These are phyloP conservation scores for Aspergillus brasiliensis DNA, from an alignment of 2,329 filamentous ascomycete genomes.

Conservation along the genomic window DNA sequence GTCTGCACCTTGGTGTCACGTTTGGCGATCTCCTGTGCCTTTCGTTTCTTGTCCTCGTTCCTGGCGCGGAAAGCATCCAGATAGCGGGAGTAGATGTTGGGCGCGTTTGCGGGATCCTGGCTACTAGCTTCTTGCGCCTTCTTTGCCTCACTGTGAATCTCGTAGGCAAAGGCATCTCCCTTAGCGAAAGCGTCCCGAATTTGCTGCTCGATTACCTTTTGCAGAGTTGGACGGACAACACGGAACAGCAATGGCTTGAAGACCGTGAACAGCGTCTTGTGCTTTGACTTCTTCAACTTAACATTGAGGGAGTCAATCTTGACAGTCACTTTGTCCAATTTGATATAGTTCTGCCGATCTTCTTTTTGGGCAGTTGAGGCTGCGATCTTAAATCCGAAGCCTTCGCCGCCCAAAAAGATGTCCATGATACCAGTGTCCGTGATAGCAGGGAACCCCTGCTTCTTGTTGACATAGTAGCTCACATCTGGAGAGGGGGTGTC, in stretches of 20 bases:
- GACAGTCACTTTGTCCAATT: constrained; percentile 85
- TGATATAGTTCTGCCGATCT: constrained; percentile 85
- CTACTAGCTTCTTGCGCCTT: constrained; percentile 67
- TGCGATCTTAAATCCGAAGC: constrained; percentile 89
- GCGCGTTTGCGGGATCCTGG: constrained; percentile 69
- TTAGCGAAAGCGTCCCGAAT: constrained; percentile 81
- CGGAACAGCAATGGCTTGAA: constrained; percentile 87
- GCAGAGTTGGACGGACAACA: constrained; percentile 77
- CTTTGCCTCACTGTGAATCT: constrained; percentile 81
- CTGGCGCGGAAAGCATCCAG: constrained; percentile 72
- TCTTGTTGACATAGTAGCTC: constrained; percentile 92
- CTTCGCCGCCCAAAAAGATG: constrained; percentile 81
- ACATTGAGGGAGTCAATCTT: constrained; percentile 80
- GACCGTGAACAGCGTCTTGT: constrained; percentile 84
- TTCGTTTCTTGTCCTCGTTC: constrained; percentile 73
- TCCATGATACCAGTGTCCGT: constrained; percentile 88
- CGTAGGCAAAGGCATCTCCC: constrained; percentile 71
- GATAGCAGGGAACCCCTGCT: constrained; percentile 86
- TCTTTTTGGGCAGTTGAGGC: constrained; percentile 76
- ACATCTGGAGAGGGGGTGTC: constrained; percentile 59
- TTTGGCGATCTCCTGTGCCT: constrained; percentile 63
- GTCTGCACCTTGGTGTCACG: constrained; percentile 75
- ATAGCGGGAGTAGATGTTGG: constrained; percentile 88
- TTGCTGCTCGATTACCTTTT: constrained; percentile 86
- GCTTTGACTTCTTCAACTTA: constrained; percentile 91